Evolutionary conservation across 2,329 filamentous ascomycete species (phyloP).

Genomic region (Chaetomium olivaceum): DNA sequence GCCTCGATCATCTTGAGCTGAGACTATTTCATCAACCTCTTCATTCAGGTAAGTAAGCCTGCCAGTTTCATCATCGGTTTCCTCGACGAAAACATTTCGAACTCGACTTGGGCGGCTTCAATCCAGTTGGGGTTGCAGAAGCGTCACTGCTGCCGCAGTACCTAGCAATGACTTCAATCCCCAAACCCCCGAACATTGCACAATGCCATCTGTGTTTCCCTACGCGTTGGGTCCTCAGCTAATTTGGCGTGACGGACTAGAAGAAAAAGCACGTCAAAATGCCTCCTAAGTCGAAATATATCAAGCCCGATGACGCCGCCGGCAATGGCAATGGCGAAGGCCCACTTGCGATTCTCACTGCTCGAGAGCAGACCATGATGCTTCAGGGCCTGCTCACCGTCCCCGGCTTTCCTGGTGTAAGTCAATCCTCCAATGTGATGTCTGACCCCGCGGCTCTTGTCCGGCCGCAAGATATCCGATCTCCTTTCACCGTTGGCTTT

Average conservation of each 20-base stretch:
- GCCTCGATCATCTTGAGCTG: neutral
- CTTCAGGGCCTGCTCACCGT: neutral
- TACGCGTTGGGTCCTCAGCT: neutral
- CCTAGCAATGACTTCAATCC: neutral
- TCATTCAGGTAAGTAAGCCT: neutral
- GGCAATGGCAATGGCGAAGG: neutral
- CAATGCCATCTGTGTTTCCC: neutral
- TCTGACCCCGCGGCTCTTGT: neutral
- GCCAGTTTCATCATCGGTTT: neutral
- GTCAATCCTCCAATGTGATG: neutral
- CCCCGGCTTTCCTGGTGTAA: neutral
- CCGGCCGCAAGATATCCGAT: no score
- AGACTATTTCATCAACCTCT: neutral
- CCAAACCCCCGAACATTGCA: neutral
- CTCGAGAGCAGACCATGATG: slow-evolving; percentile 7
- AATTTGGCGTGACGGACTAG: neutral
- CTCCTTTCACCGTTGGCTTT: neutral
- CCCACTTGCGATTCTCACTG: neutral
- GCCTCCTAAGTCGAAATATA: neutral
- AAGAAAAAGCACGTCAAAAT: neutral
- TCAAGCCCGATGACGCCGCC: neutral
- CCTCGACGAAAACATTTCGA: neutral
- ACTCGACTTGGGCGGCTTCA: neutral
- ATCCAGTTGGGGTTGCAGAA: neutral
- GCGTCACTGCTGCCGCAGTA: neutral